Evolutionary conservation across 2,329 filamentous ascomycete species (phyloP), one percentile per base, ranked within the genome.

Genomic region (Pseudogymnoascus sp.): DNA sequence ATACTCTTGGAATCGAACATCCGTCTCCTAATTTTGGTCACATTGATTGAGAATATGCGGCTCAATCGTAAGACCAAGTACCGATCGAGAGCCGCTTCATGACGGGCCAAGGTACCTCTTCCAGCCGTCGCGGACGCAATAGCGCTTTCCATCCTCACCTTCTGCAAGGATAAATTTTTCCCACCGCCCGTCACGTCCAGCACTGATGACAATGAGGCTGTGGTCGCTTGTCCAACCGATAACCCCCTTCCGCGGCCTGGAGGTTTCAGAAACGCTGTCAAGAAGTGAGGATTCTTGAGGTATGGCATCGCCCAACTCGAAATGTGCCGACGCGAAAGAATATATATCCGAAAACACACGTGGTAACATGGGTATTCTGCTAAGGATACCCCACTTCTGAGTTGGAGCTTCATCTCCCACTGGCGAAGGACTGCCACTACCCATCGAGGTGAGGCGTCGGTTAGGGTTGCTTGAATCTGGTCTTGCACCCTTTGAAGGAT

Each of bases 291-390:
- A 75, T 7, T 80, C 80, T 46, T 80, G 77, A 0, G 82, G 79
- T 53, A 82, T 77, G 15, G 80, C 80, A 33, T 95, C 88, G 2
- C 90, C 91, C 38, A 91, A 88, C 69, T 95, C 88, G 70, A 97
- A 97, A 35, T 88, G 86, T 2, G 85, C 83, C 42, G 87, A 91
- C 3, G 90, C 83, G 70, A 93, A 93, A 0, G 91, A 96, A 74
- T 97, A 96, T 7, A 88, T 83, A 68, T 97, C 95, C 1, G 90
- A 93, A 73, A 97, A 96, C 31, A 95, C 82, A 44, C 90, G 85
- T 1, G 95, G 95, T 68, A 97, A 85, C 63, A 96, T 79, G 0
- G 93, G 93, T 6, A 97, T 84, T 70, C 88, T 93, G 66, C 90
- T 87, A 4, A 97, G 78, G 56, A 96, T 83, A 1, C 91, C 92